A percentile compares a stretch with the other conserved stretches of the same genome.
Evolutionary conservation across 2,329 filamentous ascomycete genomes (phyloP).

Genomic region (Colletotrichum phormii): DNA sequence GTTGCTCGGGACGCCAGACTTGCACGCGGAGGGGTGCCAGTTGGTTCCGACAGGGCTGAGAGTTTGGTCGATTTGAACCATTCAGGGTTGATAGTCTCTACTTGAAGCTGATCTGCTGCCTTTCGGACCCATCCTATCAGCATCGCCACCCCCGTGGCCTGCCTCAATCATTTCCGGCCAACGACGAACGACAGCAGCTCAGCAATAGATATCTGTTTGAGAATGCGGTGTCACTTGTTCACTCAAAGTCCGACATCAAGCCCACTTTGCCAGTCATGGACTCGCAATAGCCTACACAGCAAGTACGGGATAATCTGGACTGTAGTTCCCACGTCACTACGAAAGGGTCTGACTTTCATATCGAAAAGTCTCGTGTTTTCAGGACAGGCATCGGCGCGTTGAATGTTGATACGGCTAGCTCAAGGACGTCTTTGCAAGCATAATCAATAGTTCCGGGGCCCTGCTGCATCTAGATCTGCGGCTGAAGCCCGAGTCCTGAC

Average conservation of each 20-base stretch:
- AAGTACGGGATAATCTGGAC: background rate
- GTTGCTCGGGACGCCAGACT: background rate
- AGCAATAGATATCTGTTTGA: background rate
- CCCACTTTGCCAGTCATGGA: background rate
- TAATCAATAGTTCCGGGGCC: background rate
- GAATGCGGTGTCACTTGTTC: background rate
- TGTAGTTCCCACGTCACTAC: background rate
- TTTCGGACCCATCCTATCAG: slow-evolving; percentile 3
- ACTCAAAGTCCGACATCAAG: slow-evolving; percentile 10
- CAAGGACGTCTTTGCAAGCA: background rate
- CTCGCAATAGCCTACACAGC: background rate
- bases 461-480: slow-evolving; percentile 3
- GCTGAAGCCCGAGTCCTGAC: background rate
- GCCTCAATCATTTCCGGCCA: slow-evolving; percentile 15
- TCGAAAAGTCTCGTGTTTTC: background rate
- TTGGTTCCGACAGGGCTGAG: slow-evolving; percentile 12
- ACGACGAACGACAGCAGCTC: slow-evolving; percentile 4
- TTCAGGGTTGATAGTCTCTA: background rate
- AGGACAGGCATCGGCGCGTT: background rate
- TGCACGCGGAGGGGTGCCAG: background rate
- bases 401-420: too few species aligned
- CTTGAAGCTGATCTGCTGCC: background rate
- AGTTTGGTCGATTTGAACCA: background rate
- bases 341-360: background rate
- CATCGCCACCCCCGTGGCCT: slow-evolving; percentile 28